These are phyloP conservation scores for Fusarium lyarnte DNA, from an alignment of 2,329 filamentous ascomycete genomes.

Conservation along the genomic window DNA sequence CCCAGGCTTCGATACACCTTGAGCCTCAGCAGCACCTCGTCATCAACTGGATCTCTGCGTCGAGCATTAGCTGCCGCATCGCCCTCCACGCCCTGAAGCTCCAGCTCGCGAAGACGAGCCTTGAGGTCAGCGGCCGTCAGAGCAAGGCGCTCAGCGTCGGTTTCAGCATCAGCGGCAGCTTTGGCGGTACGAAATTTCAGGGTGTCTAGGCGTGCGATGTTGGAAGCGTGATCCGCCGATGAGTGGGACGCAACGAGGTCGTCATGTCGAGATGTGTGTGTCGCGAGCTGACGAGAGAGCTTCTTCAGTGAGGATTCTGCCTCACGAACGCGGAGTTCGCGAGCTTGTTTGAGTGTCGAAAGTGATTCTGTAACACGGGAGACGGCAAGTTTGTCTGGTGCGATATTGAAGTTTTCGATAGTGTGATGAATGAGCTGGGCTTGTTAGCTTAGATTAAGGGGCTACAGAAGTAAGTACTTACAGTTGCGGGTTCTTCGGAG, in stretches of 20 bases:
- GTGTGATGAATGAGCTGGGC: constrained; percentile 87
- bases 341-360: constrained; percentile 82
- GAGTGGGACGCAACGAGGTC: constrained; percentile 81
- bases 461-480: constrained; percentile 56
- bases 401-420: constrained; percentile 93
- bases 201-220: constrained; percentile 88
- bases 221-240: constrained; percentile 79
- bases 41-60: constrained; percentile 61
- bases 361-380: constrained; percentile 86
- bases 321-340: constrained; percentile 78
- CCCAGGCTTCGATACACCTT: constrained; percentile 92
- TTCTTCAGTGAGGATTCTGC: constrained; percentile 74
- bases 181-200: constrained; percentile 97
- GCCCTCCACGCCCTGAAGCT: constrained; percentile 87
- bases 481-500: constrained; percentile 89
- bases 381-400: constrained; percentile 85
- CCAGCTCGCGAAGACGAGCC: constrained; percentile 80
- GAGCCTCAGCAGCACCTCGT: constrained; percentile 77
- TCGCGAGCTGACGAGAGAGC: constrained; percentile 79
- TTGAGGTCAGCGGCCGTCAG: constrained; percentile 80
- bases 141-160: constrained; percentile 92
- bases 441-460: constrained; percentile 13
- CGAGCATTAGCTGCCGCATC: constrained; percentile 45
- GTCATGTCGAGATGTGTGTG: constrained; percentile 77
- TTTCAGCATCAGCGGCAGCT: constrained; percentile 85